Conservation (phyloP, 139 green algal genomes). For the Volvox africanus region DNA sequence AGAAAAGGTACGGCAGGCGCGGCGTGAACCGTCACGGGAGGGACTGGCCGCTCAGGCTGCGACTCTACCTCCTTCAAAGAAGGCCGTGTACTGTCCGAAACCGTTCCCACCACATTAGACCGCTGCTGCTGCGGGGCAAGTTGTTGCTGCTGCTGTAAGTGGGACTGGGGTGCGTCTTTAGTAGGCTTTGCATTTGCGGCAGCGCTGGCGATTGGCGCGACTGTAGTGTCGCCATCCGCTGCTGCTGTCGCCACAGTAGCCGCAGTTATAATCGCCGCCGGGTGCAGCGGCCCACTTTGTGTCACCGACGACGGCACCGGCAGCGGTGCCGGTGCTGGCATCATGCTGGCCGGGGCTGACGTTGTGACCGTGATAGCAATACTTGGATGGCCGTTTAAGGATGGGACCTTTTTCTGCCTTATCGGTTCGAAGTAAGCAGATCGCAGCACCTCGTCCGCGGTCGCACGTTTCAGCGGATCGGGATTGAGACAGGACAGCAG, state of each 20-base stretch:
- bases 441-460: constrained; percentile 37
- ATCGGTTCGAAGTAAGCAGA: constrained; percentile 34
- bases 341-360: background rate
- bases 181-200: background rate
- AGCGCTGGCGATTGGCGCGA: background rate
- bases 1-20: background rate
- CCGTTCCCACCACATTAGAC: background rate
- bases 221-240: background rate
- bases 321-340: background rate
- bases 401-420: background rate
- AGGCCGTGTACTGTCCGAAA: background rate
- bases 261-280: background rate
- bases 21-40: background rate
- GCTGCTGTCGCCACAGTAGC: background rate
- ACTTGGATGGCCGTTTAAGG: background rate
- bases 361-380: background rate
- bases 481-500: constrained; percentile 42
- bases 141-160: background rate
- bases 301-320: background rate
- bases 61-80: background rate
- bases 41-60: constrained; percentile 21
- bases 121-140: background rate
- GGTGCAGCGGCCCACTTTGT: background rate
- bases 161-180: background rate
- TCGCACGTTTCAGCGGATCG: constrained; percentile 45